Evolutionary conservation across 2,329 filamentous ascomycete species (phyloP).

Genomic region (Alternaria burnsii): DNA sequence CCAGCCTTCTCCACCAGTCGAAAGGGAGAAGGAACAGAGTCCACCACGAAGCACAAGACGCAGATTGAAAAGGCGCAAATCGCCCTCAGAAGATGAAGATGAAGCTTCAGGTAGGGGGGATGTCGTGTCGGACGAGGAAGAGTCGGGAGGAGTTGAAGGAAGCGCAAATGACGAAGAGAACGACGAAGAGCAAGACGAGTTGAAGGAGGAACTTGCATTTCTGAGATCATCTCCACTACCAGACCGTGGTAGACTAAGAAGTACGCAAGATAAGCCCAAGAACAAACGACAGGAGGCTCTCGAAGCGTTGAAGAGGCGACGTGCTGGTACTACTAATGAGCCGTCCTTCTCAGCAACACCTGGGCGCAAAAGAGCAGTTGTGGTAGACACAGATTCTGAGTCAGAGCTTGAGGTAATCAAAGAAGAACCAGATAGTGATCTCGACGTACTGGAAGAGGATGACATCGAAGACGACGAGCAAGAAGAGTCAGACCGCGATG

Average conservation of each 20-base stretch:
- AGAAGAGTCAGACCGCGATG: slow-evolving; percentile 31
- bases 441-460: slow-evolving; percentile 26
- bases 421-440: slow-evolving; percentile 38
- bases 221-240: slow-evolving; percentile 47
- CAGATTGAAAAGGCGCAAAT: slow-evolving; percentile 9
- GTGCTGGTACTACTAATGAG: slow-evolving; percentile 44
- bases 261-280: slow-evolving; percentile 36
- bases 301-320: slow-evolving; percentile 54
- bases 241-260: slow-evolving; percentile 36
- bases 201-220: slow-evolving; percentile 58
- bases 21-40: slow-evolving; percentile 7
- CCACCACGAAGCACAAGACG: slow-evolving; percentile 15
- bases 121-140: slow-evolving; percentile 29
- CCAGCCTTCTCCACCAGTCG: slow-evolving; percentile 3
- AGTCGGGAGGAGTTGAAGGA: slow-evolving; percentile 12
- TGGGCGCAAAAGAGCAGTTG: slow-evolving; percentile 30
- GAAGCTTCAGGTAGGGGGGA: slow-evolving; percentile 19
- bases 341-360: slow-evolving; percentile 37
- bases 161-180: slow-evolving; percentile 13
- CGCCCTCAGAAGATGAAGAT: slow-evolving; percentile 13
- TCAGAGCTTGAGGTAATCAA: slow-evolving; percentile 46
- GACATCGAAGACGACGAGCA: slow-evolving; percentile 36
- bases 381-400: slow-evolving; percentile 37
- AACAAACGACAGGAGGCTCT: slow-evolving; percentile 54
- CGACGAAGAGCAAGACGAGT: slow-evolving; percentile 48